Conservation (phyloP, 75 land plant genomes). For the Sequoia sempervirens region DNA sequence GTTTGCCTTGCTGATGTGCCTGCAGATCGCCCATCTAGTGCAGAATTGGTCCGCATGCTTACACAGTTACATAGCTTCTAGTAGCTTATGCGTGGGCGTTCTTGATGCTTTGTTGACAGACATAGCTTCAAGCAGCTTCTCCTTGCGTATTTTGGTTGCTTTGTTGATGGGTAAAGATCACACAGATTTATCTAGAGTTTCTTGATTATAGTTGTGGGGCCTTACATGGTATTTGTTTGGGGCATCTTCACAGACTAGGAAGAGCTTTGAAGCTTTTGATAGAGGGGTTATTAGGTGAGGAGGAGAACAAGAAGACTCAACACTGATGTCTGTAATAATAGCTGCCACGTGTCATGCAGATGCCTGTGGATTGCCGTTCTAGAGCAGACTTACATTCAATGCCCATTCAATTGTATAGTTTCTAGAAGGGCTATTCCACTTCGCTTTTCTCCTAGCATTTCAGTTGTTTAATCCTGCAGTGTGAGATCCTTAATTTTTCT, state of each 20-base stretch:
- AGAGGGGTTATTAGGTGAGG: constrained; percentile 39
- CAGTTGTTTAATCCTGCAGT: not conserved
- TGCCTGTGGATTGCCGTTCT: constrained; percentile 61
- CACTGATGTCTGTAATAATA: constrained; percentile 64
- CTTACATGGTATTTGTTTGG: constrained; percentile 46
- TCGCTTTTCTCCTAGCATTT: not conserved
- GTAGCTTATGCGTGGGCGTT: not conserved
- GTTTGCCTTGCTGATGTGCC: constrained; percentile 61
- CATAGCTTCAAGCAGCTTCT: constrained; percentile 40
- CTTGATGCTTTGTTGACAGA: not conserved
- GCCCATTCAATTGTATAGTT: constrained; percentile 55
- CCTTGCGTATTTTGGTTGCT: not conserved
- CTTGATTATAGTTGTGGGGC: constrained; percentile 4
- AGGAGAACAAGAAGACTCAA: constrained; percentile 55
- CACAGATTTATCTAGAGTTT: not conserved
- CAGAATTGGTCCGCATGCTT: constrained; percentile 71
- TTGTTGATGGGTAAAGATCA: not conserved
- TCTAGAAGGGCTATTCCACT: constrained; percentile 15
- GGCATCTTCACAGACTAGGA: constrained; percentile 53
- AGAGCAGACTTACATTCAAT: constrained; percentile 62
- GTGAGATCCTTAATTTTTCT: not conserved
- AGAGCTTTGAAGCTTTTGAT: constrained; percentile 49
- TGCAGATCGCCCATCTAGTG: constrained; percentile 71
- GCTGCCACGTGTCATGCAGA: constrained; percentile 54
- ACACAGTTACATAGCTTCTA: constrained; percentile 66